These are phyloP conservation scores for Arthrobotrys conoides DNA, from an alignment of 2,329 filamentous ascomycete genomes.

Conservation along the genomic window DNA sequence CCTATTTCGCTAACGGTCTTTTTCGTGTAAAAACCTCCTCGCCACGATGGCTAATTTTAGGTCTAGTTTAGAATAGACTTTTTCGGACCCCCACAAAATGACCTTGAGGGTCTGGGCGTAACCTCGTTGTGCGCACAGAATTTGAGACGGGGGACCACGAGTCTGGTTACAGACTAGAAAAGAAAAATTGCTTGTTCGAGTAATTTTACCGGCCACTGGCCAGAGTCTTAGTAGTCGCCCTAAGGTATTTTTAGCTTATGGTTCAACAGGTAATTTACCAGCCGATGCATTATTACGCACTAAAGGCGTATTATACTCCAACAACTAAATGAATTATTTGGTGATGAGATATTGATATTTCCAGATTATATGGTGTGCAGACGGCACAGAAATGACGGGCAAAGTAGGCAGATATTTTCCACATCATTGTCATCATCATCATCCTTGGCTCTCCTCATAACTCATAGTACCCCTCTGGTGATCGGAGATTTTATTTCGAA, in stretches of 20 bases:
- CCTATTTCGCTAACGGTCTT: slow-evolving; percentile 16
- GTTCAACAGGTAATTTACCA: slow-evolving; percentile 2
- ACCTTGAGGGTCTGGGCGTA: background rate
- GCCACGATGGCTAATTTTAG: slow-evolving; percentile 23
- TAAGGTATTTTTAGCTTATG: slow-evolving; percentile 12
- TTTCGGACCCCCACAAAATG: slow-evolving; percentile 25
- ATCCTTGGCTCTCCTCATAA: background rate
- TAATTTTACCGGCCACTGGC: slow-evolving; percentile 25
- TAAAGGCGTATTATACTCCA: slow-evolving; percentile 1
- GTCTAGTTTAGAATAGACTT: slow-evolving; percentile 20
- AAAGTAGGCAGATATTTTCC: slow-evolving; percentile 21
- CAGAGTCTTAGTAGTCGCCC: slow-evolving; percentile 1
- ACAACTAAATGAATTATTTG: background rate
- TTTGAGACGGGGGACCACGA: background rate
- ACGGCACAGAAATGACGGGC: slow-evolving; percentile 22
- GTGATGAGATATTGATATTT: slow-evolving; percentile 16
- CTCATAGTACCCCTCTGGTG: background rate
- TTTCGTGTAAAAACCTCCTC: slow-evolving; percentile 16
- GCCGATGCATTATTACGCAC: background rate
- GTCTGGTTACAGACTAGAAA: background rate
- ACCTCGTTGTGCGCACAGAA: background rate
- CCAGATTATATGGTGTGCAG: slow-evolving; percentile 10
- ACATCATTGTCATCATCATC: background rate
- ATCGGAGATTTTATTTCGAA: slow-evolving; percentile 9
- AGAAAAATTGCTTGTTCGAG: slow-evolving; percentile 21